These are phyloP conservation scores for Hypoxylon rubiginosum DNA, from an alignment of 2,329 filamentous ascomycete species.

Conservation along the genomic window DNA sequence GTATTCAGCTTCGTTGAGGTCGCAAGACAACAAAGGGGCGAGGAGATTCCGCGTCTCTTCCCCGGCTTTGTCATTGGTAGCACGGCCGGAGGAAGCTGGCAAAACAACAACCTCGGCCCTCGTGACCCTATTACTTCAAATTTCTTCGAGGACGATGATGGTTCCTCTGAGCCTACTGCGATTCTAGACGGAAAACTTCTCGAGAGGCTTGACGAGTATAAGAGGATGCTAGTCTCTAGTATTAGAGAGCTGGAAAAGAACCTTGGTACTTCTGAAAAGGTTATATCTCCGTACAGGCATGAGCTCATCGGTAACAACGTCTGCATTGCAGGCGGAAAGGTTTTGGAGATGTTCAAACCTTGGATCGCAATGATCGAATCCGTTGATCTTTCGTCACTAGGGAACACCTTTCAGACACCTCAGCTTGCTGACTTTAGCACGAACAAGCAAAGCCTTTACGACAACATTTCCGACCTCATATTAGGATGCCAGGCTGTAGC, in stretches of 20 bases:
- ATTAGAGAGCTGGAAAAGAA: conserved; percentile 90
- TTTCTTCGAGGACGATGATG: conserved; percentile 87
- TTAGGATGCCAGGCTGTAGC: conserved; percentile 92
- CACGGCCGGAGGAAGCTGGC: conserved; percentile 88
- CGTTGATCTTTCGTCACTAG: conserved; percentile 85
- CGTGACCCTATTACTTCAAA: conserved; percentile 83
- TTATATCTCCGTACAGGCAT: conserved; percentile 83
- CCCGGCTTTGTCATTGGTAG: conserved; percentile 94
- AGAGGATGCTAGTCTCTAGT: conserved; percentile 85
- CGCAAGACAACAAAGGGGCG: conserved; percentile 90
- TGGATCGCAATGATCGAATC: conserved; percentile 94
- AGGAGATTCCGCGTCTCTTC: conserved; percentile 91
- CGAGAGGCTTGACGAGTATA: conserved; percentile 87
- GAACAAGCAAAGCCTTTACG: conserved; percentile 94
- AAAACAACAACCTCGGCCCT: conserved; percentile 74
- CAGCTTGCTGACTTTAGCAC: conserved; percentile 88
- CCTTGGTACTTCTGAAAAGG: conserved; percentile 81
- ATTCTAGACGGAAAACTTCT: conserved; percentile 82
- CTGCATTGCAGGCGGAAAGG: conserved; percentile 81
- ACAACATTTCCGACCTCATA: conserved; percentile 90
- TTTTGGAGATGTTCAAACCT: conserved; percentile 88
- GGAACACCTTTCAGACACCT: conserved; percentile 83
- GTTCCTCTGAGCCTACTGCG: conserved; percentile 76
- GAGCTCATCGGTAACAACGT: conserved; percentile 85
- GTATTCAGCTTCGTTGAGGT: conserved; percentile 98